Conservation (phyloP, 345 rosid genomes). For the Firmiana major region DNA sequence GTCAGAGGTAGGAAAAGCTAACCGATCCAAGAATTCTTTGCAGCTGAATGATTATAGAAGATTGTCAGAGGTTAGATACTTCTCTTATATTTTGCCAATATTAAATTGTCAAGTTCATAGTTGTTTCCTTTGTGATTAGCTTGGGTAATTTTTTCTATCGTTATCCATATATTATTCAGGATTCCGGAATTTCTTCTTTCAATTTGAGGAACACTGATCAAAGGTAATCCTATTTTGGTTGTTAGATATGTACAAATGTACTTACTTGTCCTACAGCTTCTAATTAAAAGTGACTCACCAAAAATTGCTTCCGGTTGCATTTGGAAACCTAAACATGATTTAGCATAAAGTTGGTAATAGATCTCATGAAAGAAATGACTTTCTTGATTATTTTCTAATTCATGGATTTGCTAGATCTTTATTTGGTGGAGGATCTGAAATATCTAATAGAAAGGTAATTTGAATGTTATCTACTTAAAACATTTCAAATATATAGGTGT, state of each 20-base stretch:
- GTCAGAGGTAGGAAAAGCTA: constrained; percentile 17
- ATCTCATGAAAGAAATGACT: background rate
- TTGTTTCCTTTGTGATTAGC: background rate
- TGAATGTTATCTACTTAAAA: background rate
- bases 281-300: background rate
- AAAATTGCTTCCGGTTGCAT: background rate
- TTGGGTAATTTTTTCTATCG: background rate
- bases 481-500: background rate
- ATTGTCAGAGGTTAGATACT: constrained; percentile 17
- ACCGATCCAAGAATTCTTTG: constrained; percentile 20
- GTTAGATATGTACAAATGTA: constrained; percentile 4
- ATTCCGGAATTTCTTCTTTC: constrained; percentile 17
- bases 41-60: constrained; percentile 19
- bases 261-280: background rate
- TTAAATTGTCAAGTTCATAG: background rate
- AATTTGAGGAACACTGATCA: constrained; percentile 15
- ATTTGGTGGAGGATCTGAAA: background rate
- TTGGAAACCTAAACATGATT: background rate
- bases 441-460: background rate
- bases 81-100: background rate
- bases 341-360: background rate
- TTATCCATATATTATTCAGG: constrained; percentile 3
- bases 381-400: background rate
- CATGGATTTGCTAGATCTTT: background rate
- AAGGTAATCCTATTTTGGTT: constrained; percentile 24